Base-by-base conservation (phyloP, 805 yeast genomes). In the Candida parachauliodes region DNA sequence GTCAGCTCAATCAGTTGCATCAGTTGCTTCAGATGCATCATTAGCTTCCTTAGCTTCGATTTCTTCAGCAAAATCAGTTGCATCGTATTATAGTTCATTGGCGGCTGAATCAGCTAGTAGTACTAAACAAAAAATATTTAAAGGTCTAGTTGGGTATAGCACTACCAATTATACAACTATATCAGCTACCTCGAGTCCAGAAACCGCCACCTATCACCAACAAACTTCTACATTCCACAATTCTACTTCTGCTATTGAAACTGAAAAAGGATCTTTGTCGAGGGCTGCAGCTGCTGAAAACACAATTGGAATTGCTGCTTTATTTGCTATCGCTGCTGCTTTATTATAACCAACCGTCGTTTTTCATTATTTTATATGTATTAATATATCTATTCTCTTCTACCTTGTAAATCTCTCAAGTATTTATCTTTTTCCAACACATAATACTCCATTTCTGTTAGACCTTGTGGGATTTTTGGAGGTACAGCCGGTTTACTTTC, bases 401-500 rank as follows among this genome's bases (percentile, higher is more conserved):
- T 51, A 5, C 73, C 72, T 35, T 60, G 61, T 10, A 68, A 45
- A 40, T 68, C 74, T 34, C 48, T 50, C 39, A 68, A 49, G 40
- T 59, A 68, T 31, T 51, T 60, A 30, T 68, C 71, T 43, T 55
- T 60, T 30, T 68, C 72, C 35, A 68, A 44, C 3, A 65, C 59
- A 41, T 65, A 68, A 42, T 68, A 68, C 42, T 68, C 74, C 47
- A 47, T 51, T 29, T 66, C 72, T 11, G 65, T 54, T 28, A 68
- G 44, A 3, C 74, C 74, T 29, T 51, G 47, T 1, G 74, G 74
- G 16, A 67, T 59, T 45, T 68, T 68, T 1, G 74, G 73, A 2
- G 74, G 74, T 7, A 68, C 69, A 12, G 49, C 45, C 2, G 73
- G 73, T 42, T 67, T 68, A 37, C 51, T 48, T 26, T 49, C 57